phyloP scores from a whole-genome alignment of 108 stramenopile species.

The Thalassiosira profunda region DNA sequence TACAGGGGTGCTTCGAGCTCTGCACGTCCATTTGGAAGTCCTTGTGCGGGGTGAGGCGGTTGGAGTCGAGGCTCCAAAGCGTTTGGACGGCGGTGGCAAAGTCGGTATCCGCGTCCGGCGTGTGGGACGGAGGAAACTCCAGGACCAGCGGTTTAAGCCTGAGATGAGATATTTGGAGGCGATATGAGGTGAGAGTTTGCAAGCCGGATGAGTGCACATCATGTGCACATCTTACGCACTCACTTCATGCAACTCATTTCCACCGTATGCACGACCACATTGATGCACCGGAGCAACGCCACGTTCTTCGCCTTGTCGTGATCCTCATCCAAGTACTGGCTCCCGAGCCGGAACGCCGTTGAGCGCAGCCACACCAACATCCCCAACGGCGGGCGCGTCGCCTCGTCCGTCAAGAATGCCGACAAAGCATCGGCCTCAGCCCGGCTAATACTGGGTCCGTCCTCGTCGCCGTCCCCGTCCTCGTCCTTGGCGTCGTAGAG shows the following conservation, averaged over 20 bases:
- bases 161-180: no score
- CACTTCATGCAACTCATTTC: conserved; percentile 62
- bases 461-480: not conserved
- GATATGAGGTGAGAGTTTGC: no score
- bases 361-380: conserved; percentile 68
- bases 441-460: conserved; percentile 1
- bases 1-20: conserved; percentile 83
- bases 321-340: conserved; percentile 61
- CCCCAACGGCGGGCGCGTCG: conserved; percentile 58
- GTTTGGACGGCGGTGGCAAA: conserved; percentile 69
- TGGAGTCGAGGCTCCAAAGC: conserved; percentile 91
- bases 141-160: no score
- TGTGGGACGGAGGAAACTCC: conserved; percentile 21
- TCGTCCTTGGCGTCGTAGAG: conserved; percentile 13
- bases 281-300: conserved; percentile 58
- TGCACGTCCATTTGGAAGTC: conserved; percentile 92
- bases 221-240: no score
- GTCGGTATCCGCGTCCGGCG: conserved; percentile 19
- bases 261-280: conserved; percentile 65
- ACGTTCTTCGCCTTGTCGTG: conserved; percentile 54
- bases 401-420: conserved; percentile 17
- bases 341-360: conserved; percentile 69
- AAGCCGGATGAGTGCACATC: no score
- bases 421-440: conserved; percentile 9
- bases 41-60: conserved; percentile 72